Percentiles rank a stretch among this genome's conserved stretches.
These are phyloP conservation scores for Aspergillus proliferans DNA, from an alignment of 2,329 filamentous ascomycete genomes.

Conservation along the genomic window DNA sequence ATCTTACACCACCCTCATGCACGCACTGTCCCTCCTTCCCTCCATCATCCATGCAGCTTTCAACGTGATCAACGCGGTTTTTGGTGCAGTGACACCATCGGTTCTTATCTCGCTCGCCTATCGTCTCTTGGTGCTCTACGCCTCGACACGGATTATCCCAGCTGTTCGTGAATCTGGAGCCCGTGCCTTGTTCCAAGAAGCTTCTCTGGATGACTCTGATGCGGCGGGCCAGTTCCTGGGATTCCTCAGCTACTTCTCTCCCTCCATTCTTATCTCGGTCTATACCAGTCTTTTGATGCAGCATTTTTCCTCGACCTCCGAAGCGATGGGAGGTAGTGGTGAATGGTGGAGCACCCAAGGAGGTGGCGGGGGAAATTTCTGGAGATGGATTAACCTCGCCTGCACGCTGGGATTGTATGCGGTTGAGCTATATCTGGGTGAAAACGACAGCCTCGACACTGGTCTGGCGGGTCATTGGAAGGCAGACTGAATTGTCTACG, in stretches of 20 bases:
- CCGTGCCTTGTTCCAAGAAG: conserved; percentile 74
- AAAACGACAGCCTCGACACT: conserved; percentile 63
- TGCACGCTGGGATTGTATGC: conserved; percentile 86
- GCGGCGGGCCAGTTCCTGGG: conserved; percentile 73
- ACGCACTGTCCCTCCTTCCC: conserved; percentile 76
- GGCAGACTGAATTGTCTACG: conserved; percentile 62
- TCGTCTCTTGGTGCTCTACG: conserved; percentile 90
- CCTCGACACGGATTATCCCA: conserved; percentile 90
- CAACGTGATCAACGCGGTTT: conserved; percentile 80
- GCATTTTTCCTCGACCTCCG: conserved; percentile 73
- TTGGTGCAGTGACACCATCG: conserved; percentile 91
- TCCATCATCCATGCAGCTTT: conserved; percentile 76
- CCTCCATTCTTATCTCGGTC: conserved; percentile 87
- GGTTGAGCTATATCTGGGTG: conserved; percentile 80
- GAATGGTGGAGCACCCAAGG: conserved; percentile 82
- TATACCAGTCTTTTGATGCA: conserved; percentile 95
- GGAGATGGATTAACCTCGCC: conserved; percentile 89
- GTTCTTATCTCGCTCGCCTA: conserved; percentile 94
- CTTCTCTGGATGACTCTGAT: conserved; percentile 77
- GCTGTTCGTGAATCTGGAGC: conserved; percentile 84
- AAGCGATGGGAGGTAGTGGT: conserved; percentile 54
- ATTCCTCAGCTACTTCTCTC: conserved; percentile 87
- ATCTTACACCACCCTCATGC: conserved; percentile 85
- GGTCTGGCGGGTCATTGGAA: conserved; percentile 81
- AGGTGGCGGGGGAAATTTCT: conserved; percentile 76